Evolutionary conservation across 768 basidiomycete genomes (phyloP).

Genomic region (Kwoniella europaea): DNA sequence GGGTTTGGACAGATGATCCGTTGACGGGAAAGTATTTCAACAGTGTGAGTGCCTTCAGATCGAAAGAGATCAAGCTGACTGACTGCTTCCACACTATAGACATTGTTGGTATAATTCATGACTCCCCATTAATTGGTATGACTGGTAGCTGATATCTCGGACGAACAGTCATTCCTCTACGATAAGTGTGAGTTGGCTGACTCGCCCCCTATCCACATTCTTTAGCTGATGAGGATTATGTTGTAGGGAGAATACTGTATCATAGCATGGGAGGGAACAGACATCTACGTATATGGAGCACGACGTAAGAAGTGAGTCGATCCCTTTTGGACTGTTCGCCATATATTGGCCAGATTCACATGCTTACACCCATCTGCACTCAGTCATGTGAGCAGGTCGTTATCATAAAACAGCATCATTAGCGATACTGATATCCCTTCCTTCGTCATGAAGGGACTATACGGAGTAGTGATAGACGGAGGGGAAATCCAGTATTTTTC

Average conservation of each 20-base stretch:
- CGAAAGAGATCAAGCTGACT: not conserved
- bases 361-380: not conserved
- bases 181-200: slow-evolving; percentile 25
- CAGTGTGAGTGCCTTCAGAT: slow-evolving; percentile 11
- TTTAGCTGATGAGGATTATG: not conserved
- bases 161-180: slow-evolving; percentile 32
- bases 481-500: slow-evolving; percentile 36
- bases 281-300: slow-evolving; percentile 46
- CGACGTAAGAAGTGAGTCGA: slow-evolving; percentile 41
- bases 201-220: too few relatives aligned
- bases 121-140: not conserved
- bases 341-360: too few relatives aligned
- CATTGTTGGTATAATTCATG: slow-evolving; percentile 16
- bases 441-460: slow-evolving; percentile 34
- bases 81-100: slow-evolving; percentile 9
- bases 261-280: slow-evolving; percentile 43
- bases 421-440: not conserved
- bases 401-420: not conserved
- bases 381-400: slow-evolving; percentile 23
- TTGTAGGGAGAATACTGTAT: slow-evolving; percentile 44
- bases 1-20: slow-evolving; percentile 10
- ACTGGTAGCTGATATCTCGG: too few relatives aligned
- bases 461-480: slow-evolving; percentile 40
- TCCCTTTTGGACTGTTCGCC: not conserved
- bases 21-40: slow-evolving; percentile 21